Base-by-base conservation (phyloP, 768 basidiomycete species). In the Fomitopsis pulvina region DNA sequence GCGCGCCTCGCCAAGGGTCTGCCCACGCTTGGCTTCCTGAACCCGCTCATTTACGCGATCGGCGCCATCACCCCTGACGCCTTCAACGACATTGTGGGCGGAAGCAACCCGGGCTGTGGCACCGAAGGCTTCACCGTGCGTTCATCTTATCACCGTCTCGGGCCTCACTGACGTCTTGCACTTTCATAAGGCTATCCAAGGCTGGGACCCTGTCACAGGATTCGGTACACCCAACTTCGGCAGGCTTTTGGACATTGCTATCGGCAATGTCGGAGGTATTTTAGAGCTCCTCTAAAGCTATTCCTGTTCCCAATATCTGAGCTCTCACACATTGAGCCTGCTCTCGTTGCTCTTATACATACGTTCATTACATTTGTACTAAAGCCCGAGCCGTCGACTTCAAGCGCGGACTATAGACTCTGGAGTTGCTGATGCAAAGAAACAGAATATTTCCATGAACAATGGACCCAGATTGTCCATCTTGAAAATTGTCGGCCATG, bases 101-200 rank as follows among this genome's bases (percentile, higher is more conserved):
- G 68, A n/a, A 66, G 60, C 46, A 66, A 66, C 51, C 67, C 69
- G 0, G 70, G 70, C 5, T 69, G 70, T 50, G 68, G 69, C 18
- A 70, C 70, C 2, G 54, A 51, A 1, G 68, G 68, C 4, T 71
- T 70, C 58, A 64, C 61, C 26, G 60, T 63, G 41, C 51, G 60
- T 52, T 45, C 53, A n/a, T 47, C 47, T 39, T 52, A 50, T 12
- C 14, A 52, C 21, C 20, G 43, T 9, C 18, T 47, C 18, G 46
- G 25, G 0, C 4, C 6, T 6, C 18, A 5, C 3, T 42, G 20
- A 8, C 26, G 25, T 40, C 9, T 20, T 41, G 41, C 24, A 9
- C 39, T 6, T 14, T n/a, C n/a, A n/a, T n/a, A n/a, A 64, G 66
- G 67, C 67, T 11, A 60, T 58, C 41, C 53, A 39, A 14, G 69